phyloP scores from a whole-genome alignment of 2,329 filamentous ascomycete genomes.

The Curvularia verruculosa region DNA sequence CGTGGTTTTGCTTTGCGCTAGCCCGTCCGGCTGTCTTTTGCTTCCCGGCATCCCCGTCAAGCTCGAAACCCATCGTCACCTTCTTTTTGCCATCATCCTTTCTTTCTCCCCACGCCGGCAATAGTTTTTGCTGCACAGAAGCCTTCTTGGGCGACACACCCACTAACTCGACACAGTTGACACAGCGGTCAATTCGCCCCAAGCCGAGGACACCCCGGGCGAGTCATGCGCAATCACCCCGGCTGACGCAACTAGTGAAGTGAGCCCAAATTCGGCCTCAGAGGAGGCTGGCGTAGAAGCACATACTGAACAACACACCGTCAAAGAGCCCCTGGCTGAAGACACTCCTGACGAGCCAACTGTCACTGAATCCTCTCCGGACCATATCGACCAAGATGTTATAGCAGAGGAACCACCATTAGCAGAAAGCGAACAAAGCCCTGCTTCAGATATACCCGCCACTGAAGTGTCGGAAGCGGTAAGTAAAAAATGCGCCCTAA shows the following conservation, averaged over 20 bases:
- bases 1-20: constrained; percentile 29
- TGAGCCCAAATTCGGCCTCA: constrained; percentile 13
- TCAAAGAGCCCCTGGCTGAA: constrained; percentile 5
- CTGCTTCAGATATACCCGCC: constrained; percentile 12
- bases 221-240: constrained; percentile 14
- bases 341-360: constrained; percentile 1
- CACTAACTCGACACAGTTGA: constrained; percentile 20
- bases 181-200: not conserved
- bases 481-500: constrained; percentile 6
- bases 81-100: constrained; percentile 8
- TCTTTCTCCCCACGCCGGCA: constrained; percentile 10
- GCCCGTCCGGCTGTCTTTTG: constrained; percentile 17
- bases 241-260: constrained; percentile 14
- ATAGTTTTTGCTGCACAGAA: not conserved
- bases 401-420: constrained; percentile 3
- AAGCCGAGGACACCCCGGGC: constrained; percentile 4
- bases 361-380: constrained; percentile 5
- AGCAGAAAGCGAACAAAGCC: constrained; percentile 11
- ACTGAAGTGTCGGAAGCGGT: constrained; percentile 10
- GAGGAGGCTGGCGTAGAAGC: constrained; percentile 14
- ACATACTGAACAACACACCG: constrained; percentile 8
- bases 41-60: constrained; percentile 22
- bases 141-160: not conserved
- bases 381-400: constrained; percentile 9
- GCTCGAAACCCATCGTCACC: constrained; percentile 14